Conservation (phyloP, 805 yeast genomes). For the Candida tibetensis region DNA sequence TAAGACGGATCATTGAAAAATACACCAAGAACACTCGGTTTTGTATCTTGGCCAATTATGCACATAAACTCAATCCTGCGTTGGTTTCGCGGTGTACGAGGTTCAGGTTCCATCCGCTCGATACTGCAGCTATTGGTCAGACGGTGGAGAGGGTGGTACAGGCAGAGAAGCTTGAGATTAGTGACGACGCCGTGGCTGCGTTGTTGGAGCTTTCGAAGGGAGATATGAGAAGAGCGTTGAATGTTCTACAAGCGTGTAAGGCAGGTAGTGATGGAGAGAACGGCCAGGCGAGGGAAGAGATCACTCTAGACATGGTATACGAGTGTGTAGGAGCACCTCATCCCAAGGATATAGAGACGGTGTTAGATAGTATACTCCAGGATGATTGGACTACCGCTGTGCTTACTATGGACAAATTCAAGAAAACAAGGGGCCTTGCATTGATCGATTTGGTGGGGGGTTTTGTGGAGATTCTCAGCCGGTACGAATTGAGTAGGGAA, state of each 20-base stretch:
- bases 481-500: conserved; percentile 59
- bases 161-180: conserved; percentile 60
- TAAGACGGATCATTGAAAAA: conserved; percentile 82
- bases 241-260: conserved; percentile 90
- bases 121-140: conserved; percentile 61
- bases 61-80: conserved; percentile 95
- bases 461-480: conserved; percentile 65
- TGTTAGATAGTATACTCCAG: conserved; percentile 71
- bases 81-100: conserved; percentile 91
- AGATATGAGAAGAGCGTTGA: conserved; percentile 93
- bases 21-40: conserved; percentile 94
- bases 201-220: conserved; percentile 78
- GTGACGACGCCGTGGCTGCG: conserved; percentile 59
- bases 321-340: conserved; percentile 96
- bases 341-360: conserved; percentile 75
- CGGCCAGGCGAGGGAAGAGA: conserved; percentile 43
- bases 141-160: conserved; percentile 68
- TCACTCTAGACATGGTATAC: conserved; percentile 74
- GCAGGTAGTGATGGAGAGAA: conserved; percentile 54
- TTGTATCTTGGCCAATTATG: conserved; percentile 92
- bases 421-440: conserved; percentile 80
- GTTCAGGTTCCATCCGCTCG: conserved; percentile 85
- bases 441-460: conserved; percentile 80
- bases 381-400: conserved; percentile 87
- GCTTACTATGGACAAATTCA: conserved; percentile 61